Conservation (phyloP, 805 yeast species). For the Metschnikowia aberdeeniae region DNA sequence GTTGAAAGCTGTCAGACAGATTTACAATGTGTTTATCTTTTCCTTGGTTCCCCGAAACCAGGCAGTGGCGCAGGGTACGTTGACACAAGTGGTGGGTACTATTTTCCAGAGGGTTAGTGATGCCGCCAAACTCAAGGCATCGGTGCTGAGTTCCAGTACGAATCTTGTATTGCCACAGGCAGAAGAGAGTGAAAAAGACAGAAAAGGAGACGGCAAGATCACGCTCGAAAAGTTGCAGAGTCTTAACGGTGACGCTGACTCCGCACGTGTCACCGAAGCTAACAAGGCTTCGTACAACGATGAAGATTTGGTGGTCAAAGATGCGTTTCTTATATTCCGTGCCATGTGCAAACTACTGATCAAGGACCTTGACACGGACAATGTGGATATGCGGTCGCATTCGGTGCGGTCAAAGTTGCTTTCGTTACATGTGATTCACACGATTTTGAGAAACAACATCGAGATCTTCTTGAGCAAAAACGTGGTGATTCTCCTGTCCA, state of each 20-base stretch:
- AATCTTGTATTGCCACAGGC: slow-evolving; percentile 7
- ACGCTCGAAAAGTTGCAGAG: slow-evolving; percentile 61
- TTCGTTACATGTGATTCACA: slow-evolving; percentile 82
- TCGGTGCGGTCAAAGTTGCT: slow-evolving; percentile 87
- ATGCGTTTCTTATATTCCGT: slow-evolving; percentile 88
- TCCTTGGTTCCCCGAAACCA: slow-evolving; percentile 82
- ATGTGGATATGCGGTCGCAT: slow-evolving; percentile 83
- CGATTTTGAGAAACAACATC: slow-evolving; percentile 79
- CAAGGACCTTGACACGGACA: slow-evolving; percentile 72
- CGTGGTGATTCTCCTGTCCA: slow-evolving; percentile 48
- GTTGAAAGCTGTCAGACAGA: slow-evolving; percentile 86
- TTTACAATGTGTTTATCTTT: slow-evolving; percentile 85
- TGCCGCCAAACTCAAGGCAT: slow-evolving; percentile 9
- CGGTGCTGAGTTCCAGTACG: slow-evolving; percentile 16
- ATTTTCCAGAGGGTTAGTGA: slow-evolving; percentile 67
- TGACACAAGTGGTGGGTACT: slow-evolving; percentile 84
- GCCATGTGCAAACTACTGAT: slow-evolving; percentile 93
- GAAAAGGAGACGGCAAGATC: slow-evolving; percentile 25
- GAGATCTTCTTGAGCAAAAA: slow-evolving; percentile 66
- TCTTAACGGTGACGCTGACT: slow-evolving; percentile 50
- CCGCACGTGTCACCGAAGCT: slow-evolving; percentile 47
- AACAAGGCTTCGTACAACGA: slow-evolving; percentile 46
- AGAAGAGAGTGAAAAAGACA: background rate
- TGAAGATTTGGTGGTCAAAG: slow-evolving; percentile 72
- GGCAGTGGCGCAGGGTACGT: slow-evolving; percentile 90